Evolutionary conservation across 1,284 basidiomycete species (phyloP).

Genomic region (Mycena citricolor): DNA sequence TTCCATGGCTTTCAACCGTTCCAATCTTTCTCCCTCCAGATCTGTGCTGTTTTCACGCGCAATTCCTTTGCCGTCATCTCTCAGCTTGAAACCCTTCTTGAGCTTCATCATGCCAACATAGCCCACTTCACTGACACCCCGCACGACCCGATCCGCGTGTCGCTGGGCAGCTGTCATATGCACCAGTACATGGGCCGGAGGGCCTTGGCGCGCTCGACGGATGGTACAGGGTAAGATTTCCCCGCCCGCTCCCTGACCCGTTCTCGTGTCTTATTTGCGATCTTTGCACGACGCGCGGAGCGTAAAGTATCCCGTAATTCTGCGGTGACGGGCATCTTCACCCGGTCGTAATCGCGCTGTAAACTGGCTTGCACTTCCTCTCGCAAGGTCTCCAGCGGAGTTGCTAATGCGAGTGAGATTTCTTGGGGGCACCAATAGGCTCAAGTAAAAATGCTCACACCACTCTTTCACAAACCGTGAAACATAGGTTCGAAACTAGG

Average conservation of each 20-base stretch:
- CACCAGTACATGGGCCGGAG: slow-evolving; percentile 59
- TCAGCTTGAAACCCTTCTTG: slow-evolving; percentile 48
- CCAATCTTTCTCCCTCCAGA: slow-evolving; percentile 17
- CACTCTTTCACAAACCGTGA: slow-evolving; percentile 32
- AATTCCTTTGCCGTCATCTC: slow-evolving; percentile 17
- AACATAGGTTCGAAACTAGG: slow-evolving; percentile 27
- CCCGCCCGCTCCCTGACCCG: slow-evolving; percentile 57
- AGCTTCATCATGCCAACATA: slow-evolving; percentile 58
- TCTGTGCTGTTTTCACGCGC: slow-evolving; percentile 17
- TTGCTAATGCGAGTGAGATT: slow-evolving; percentile 11
- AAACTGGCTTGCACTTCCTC: slow-evolving; percentile 39
- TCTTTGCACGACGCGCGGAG: slow-evolving; percentile 55
- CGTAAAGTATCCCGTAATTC: slow-evolving; percentile 49
- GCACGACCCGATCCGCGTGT: slow-evolving; percentile 46
- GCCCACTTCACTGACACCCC: slow-evolving; percentile 60
- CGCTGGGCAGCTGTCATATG: slow-evolving; percentile 50
- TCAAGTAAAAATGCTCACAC: slow-evolving; percentile 37
- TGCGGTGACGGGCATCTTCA: slow-evolving; percentile 42
- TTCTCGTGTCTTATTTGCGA: slow-evolving; percentile 62
- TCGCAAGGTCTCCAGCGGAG: slow-evolving; percentile 24
- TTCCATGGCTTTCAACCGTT: slow-evolving; percentile 11
- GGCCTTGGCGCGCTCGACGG: slow-evolving; percentile 47
- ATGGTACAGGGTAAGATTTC: slow-evolving; percentile 52
- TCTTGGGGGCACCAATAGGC: slow-evolving; percentile 2
- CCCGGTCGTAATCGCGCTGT: slow-evolving; percentile 41